phyloP scores from a whole-genome alignment of 148 eudicot genomes.

The Spergularia marina region DNA sequence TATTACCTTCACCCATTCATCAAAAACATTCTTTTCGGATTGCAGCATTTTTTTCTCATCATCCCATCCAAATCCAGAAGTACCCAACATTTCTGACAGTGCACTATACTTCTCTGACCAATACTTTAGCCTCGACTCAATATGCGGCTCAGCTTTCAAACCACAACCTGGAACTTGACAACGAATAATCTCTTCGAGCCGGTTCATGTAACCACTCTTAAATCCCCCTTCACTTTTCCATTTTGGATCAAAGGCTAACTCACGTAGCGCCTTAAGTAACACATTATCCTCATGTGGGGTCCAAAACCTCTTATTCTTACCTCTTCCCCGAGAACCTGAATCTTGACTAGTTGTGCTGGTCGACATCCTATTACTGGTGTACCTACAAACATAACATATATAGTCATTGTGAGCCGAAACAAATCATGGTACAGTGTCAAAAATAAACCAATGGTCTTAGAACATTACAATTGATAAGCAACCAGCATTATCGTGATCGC shows the following conservation, averaged over 20 bases:
- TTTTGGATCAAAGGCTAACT: constrained; percentile 5
- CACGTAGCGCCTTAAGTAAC: neutral
- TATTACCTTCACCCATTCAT: no score
- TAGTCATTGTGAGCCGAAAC: no score
- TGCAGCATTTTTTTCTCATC: no score
- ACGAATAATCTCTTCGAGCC: constrained; percentile 7
- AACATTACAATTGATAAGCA: no score
- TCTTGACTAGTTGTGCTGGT: no score
- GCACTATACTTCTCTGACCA: constrained; percentile 12
- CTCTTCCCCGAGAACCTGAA: neutral
- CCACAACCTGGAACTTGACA: constrained; percentile 6
- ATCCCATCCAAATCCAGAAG: neutral
- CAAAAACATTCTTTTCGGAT: no score
- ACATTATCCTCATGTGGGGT: constrained; percentile 5
- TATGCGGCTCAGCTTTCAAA: constrained; percentile 12
- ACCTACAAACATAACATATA: no score
- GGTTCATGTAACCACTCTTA: constrained; percentile 9
- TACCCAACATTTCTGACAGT: constrained; percentile 1
- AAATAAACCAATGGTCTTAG: no score
- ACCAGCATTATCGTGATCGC: neutral
- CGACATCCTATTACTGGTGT: no score
- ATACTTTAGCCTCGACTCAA: constrained; percentile 8
- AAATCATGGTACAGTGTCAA: no score
- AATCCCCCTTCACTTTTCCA: constrained; percentile 14
- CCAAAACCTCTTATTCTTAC: neutral